Percentiles rank a stretch among this genome's conserved stretches.
Conservation (phyloP, 2,329 filamentous ascomycete genomes). For the Coccinonectria pachysandricola region DNA sequence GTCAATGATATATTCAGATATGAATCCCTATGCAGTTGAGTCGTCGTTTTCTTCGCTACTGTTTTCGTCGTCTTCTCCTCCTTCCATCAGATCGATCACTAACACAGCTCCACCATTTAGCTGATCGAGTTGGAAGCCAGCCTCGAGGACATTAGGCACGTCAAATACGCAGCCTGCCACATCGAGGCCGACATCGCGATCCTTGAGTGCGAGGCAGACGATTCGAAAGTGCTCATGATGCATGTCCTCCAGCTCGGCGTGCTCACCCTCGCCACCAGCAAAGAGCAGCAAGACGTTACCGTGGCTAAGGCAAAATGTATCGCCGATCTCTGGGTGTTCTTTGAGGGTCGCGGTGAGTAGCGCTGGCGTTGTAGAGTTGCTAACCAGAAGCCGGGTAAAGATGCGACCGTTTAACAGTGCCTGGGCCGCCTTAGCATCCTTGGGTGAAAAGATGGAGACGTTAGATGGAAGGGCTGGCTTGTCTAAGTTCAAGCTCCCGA, state of each 20-base stretch:
- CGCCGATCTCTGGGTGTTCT: not conserved
- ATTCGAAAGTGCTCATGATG: constrained; percentile 5
- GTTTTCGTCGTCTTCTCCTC: constrained; percentile 1
- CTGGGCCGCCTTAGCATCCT: constrained; percentile 1
- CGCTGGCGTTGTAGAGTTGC: constrained; percentile 1
- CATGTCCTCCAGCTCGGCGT: constrained; percentile 1
- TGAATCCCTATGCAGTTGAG: no score
- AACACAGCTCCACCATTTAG: constrained; percentile 1
- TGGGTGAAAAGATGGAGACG: constrained; percentile 3
- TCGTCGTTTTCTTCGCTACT: no score
- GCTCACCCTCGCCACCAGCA: constrained; percentile 1
- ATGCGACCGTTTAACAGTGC: constrained; percentile 1
- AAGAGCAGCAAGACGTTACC: constrained; percentile 1
- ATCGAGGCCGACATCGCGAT: constrained; percentile 2
- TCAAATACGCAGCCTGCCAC: constrained; percentile 4
- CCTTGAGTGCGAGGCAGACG: constrained; percentile 3
- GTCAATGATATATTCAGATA: no score
- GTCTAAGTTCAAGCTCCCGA: no score
- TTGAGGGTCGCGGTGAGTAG: constrained; percentile 3
- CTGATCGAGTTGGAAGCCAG: constrained; percentile 4
- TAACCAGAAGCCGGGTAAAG: constrained; percentile 2
- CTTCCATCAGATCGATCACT: constrained; percentile 3
- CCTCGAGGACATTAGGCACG: not conserved
- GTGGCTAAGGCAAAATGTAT: constrained; percentile 3
- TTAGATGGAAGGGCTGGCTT: constrained; percentile 3